phyloP scores from a whole-genome alignment of 164 flowering plant species.

The Liquidambar formosana region DNA sequence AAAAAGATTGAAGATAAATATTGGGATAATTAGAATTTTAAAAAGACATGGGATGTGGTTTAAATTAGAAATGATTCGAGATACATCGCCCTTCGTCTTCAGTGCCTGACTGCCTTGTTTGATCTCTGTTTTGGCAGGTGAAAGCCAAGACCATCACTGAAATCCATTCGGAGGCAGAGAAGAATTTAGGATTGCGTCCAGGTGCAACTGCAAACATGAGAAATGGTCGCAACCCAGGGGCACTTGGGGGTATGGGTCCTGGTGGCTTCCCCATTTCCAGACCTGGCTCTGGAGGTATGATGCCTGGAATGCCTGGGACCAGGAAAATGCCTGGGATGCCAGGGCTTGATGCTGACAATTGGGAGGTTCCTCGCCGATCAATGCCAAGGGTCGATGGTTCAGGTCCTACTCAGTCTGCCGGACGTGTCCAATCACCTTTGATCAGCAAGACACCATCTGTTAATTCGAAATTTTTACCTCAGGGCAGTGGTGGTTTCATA shows the following conservation, averaged over 20 bases:
- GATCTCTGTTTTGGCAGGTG: conserved; percentile 39
- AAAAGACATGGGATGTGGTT: no score
- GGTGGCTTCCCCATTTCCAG: conserved; percentile 58
- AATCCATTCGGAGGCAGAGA: conserved; percentile 92
- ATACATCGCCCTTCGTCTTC: no score
- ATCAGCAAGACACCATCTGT: conserved; percentile 34
- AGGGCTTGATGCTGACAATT: conserved; percentile 62
- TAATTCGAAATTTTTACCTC: conserved; percentile 63
- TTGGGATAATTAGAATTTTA: no score
- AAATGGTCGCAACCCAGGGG: conserved; percentile 53
- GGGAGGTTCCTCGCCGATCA: conserved; percentile 77
- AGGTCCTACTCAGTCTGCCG: conserved; percentile 3
- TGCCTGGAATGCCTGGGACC: conserved; percentile 80
- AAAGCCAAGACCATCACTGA: conserved; percentile 93
- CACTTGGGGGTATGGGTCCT: conserved; percentile 45
- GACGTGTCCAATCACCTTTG: conserved; percentile 41
- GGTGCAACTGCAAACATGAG: conserved; percentile 86
- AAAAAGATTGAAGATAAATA: no score
- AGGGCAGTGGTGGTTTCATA: conserved; percentile 57
- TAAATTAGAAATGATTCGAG: no score
- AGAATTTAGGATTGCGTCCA: conserved; percentile 81
- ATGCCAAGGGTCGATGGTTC: conserved; percentile 46
- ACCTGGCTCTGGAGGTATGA: conserved; percentile 75
- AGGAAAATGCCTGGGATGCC: conserved; percentile 80
- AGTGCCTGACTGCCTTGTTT: not conserved